Percentiles rank a stretch among this genome's conserved stretches.
Conservation (phyloP, 1,284 basidiomycete species). For the Fomitopsis palustris region DNA sequence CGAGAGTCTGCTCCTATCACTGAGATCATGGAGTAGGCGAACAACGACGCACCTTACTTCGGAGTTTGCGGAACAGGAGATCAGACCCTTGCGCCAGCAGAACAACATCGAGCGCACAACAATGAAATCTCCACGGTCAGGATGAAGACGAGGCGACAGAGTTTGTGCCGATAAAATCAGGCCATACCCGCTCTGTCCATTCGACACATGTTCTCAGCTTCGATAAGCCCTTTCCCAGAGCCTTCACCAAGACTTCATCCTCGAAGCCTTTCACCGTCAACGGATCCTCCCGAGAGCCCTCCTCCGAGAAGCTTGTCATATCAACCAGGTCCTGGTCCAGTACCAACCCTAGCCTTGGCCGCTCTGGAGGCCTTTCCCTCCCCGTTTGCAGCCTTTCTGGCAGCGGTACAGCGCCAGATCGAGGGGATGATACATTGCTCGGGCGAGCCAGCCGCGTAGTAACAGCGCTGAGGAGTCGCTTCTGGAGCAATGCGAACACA, state of each 20-base stretch:
- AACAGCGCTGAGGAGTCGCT: slow-evolving; percentile 48
- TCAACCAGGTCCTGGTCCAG: slow-evolving; percentile 18
- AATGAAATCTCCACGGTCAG: too few relatives aligned
- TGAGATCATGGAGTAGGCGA: too few relatives aligned
- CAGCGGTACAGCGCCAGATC: slow-evolving; percentile 10
- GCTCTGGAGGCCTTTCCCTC: slow-evolving; percentile 8
- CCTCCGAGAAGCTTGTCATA: slow-evolving; percentile 10
- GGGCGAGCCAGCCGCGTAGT: slow-evolving; percentile 28
- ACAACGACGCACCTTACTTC: too few relatives aligned
- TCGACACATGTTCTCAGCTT: slow-evolving; percentile 30
- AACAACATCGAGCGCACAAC: too few relatives aligned
- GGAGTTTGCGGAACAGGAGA: too few relatives aligned
- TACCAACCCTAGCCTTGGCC: slow-evolving; percentile 20
- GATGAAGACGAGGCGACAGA: too few relatives aligned
- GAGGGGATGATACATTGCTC: not conserved
- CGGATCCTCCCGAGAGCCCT: slow-evolving; percentile 5
- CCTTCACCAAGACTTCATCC: slow-evolving; percentile 34
- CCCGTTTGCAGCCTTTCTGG: slow-evolving; percentile 42
- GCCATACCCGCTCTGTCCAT: slow-evolving; percentile 43
- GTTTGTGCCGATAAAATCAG: slow-evolving; percentile 18
- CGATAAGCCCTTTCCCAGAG: slow-evolving; percentile 27
- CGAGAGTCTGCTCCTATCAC: too few relatives aligned
- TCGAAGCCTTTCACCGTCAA: slow-evolving; percentile 46
- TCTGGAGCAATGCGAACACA: slow-evolving; percentile 60
- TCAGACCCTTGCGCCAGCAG: too few relatives aligned